Percentiles rank a stretch among this genome's conserved stretches.
These are phyloP conservation scores for Yamadazyma atlantica DNA, from an alignment of 1,139 yeast species.

Conservation along the genomic window DNA sequence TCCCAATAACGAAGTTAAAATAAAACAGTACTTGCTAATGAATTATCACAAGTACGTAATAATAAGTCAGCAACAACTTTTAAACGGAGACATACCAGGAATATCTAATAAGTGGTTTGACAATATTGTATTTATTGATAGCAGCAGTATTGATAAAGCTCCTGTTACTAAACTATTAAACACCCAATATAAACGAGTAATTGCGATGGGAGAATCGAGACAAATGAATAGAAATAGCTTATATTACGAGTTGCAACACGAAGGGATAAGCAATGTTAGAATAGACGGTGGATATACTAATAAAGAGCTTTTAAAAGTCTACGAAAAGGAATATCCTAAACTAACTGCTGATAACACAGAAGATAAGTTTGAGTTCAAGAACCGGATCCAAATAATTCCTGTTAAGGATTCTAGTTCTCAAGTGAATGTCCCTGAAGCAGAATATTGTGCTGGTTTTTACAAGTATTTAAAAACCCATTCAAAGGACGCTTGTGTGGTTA, in stretches of 20 bases:
- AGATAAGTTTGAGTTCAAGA: not conserved
- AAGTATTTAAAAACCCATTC: conserved; percentile 4
- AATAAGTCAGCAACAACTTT: conserved; percentile 4
- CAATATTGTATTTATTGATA: conserved; percentile 10
- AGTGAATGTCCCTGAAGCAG: conserved; percentile 14
- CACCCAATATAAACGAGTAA: conserved; percentile 4
- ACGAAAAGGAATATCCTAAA: not conserved
- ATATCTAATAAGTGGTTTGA: conserved; percentile 4
- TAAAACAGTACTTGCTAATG: conserved; percentile 7
- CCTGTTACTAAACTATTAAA: not conserved
- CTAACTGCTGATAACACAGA: not conserved
- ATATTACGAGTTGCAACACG: not conserved
- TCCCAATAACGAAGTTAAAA: conserved; percentile 7
- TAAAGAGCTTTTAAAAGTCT: conserved; percentile 4
- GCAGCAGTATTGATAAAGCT: conserved; percentile 5
- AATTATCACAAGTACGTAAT: conserved; percentile 5
- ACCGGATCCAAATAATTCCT: not conserved
- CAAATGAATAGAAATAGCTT: not conserved
- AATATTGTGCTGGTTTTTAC: conserved; percentile 6
- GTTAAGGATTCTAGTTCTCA: conserved; percentile 1
- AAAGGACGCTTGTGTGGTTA: conserved; percentile 10
- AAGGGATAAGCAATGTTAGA: not conserved
- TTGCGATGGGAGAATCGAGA: conserved; percentile 7
- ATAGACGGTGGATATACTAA: not conserved
- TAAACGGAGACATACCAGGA: not conserved